Percentiles rank a stretch among this genome's conserved stretches.
Conservation (phyloP, 2,329 filamentous ascomycete genomes). For the Ophiostoma novo-ulmi region DNA sequence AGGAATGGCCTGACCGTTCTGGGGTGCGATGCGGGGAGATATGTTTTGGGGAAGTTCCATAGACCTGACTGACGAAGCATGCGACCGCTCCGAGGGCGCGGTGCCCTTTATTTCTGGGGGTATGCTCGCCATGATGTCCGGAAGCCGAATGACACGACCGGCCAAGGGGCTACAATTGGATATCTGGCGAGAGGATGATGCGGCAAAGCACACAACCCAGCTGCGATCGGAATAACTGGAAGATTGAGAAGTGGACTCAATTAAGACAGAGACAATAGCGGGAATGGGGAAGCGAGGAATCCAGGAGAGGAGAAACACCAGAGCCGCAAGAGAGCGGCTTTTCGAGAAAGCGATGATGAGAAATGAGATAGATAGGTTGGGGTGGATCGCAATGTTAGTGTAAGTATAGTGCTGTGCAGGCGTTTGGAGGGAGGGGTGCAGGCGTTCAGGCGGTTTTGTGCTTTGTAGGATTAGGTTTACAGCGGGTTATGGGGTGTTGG, state of each 20-base stretch:
- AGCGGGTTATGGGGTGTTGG: background rate
- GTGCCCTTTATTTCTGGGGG: constrained; percentile 34
- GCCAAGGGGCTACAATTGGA: constrained; percentile 9
- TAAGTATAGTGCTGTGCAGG: constrained; percentile 12
- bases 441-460: background rate
- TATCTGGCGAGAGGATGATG: constrained; percentile 3
- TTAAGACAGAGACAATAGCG: background rate
- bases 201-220: background rate
- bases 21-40: constrained; percentile 40
- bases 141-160: background rate
- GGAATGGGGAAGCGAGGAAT: background rate
- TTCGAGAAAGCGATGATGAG: background rate
- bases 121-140: constrained; percentile 32
- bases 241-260: background rate
- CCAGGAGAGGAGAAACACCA: background rate
- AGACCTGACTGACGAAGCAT: constrained; percentile 48
- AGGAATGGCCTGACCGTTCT: constrained; percentile 35
- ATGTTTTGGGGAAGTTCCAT: constrained; percentile 38
- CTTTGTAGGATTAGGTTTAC: background rate
- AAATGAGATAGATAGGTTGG: background rate
- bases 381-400: constrained; percentile 11
- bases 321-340: constrained; percentile 2
- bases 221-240: background rate
- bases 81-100: constrained; percentile 44
- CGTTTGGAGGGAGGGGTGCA: background rate